These are phyloP conservation scores for Boletus eberwhitei DNA, from an alignment of 768 basidiomycete genomes.

Conservation along the genomic window DNA sequence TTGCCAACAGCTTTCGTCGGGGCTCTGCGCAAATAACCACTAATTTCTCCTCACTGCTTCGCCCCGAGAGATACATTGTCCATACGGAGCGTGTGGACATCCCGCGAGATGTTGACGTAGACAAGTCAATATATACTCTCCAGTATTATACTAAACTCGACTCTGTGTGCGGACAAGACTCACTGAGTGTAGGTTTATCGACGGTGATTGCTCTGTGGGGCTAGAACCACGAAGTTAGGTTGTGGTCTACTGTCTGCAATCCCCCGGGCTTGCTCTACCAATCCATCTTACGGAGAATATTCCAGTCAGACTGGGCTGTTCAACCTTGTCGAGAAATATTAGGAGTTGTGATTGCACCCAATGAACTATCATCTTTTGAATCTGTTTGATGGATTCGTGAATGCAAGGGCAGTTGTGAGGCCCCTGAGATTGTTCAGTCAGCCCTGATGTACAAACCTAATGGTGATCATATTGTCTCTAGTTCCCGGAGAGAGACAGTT, in stretches of 20 bases:
- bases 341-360: background rate
- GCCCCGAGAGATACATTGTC: background rate
- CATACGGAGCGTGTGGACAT: background rate
- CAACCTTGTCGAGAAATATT: background rate
- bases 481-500: background rate
- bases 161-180: background rate
- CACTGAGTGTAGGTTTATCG: background rate
- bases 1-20: background rate
- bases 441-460: background rate
- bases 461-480: background rate
- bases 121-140: background rate
- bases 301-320: too few relatives aligned
- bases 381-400: background rate
- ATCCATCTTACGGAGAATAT: background rate
- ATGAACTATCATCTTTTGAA: background rate
- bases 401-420: background rate
- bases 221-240: too few relatives aligned
- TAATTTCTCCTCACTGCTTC: background rate
- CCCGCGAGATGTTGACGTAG: background rate
- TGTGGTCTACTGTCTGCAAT: too few relatives aligned
- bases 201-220: too few relatives aligned
- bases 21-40: background rate
- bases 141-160: background rate
- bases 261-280: background rate
- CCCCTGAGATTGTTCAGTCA: background rate